Evolutionary conservation across 164 flowering plant genomes (phyloP), one percentile per base, ranked within the genome.

Genomic region (Santalum album): DNA sequence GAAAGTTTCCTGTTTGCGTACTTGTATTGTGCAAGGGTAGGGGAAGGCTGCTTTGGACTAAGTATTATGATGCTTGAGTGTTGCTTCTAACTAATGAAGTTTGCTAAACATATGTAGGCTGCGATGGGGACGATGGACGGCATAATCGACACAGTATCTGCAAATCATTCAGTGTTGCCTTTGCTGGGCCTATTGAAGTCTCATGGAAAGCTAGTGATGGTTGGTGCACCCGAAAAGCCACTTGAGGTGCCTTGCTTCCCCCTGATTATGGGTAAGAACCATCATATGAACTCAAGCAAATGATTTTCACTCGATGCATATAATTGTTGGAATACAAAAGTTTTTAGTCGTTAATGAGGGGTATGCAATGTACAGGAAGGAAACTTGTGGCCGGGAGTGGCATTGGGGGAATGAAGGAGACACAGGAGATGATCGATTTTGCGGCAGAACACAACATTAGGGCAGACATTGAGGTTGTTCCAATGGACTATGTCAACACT

Each of bases 381-480:
- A 81, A 78, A 58, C 22, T 38, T 1, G 59, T 81, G 19, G 72
- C 42, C 1, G 84, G 87, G 9, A 77, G 80, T 36, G 9, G 9
- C 29, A 64, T 69, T 17, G 87, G 87, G 26, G 87, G 87, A 6
- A 27, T 78, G 63, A 78, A 78, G 51, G 86, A 81, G 69, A 80
- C 81, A 1, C 83, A 78, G 49, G 81, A 80, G 64, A 80, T 80
- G 86, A 48, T 78, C 1, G 78, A 78, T 58, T 81, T 78, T 52
- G 79, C 83, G 16, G 80, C 74, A 7, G 44, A 78, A 46, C 79
- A 79, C 70, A 68, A 70, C 35, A 71, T 81, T 1, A 51, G 57
- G 0, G 58, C 82, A 6, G 84, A 78, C n/a, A 61, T 78, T 25
- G 84, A 81, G 61, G 44, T 77, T 17, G 73, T 78, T 12, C 29